Evolutionary conservation across 306 rosid species (phyloP), one percentile per base, ranked within the genome.

Genomic region (Cicer judaicum): DNA sequence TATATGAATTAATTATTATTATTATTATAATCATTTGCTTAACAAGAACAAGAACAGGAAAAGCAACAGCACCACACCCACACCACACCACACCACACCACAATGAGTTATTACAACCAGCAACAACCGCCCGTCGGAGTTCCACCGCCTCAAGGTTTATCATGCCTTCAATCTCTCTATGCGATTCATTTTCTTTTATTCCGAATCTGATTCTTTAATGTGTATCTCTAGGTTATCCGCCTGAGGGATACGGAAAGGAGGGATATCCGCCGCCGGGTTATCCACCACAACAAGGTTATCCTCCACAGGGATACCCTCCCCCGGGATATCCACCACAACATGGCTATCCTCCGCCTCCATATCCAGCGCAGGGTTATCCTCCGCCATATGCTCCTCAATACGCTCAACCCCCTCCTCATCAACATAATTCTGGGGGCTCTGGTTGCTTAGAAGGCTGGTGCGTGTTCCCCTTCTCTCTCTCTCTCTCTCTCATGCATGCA

Each of bases 371-470:
- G 21, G 85, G 85, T 0, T 81, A 81, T 57, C 85, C 96, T 57
- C 88, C 85, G 0, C 89, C 88, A 0, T 94, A 91, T 40, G 95
- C 88, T 0, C 93, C 97, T 13, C 96, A 87, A 74, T 94, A 90
- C 78, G 88, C 86, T 67, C 97, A 81, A 81, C 97, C 88, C 50
- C 97, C 94, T 0, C 96, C 91, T 10, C 96, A 19, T 2, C 85
- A 61, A 13, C 88, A 83, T 1, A 75, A 75, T 10, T 80, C 80
- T 64, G 0, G 50, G 1, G 43, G 85, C 60, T 9, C 76, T 40
- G 99, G 99, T 57, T 57, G 85, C 48, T 1, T 95, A 77, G 90
- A 92, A 84, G 99, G 97, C 83, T 95, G 99, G 99, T 94, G 52
- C 10, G 82, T 61, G 8, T 0, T 2, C 52, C 49, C 21, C 39